Evolutionary conservation across 257 asterid genomes (phyloP).

Genomic region (Scutellaria barbata): DNA sequence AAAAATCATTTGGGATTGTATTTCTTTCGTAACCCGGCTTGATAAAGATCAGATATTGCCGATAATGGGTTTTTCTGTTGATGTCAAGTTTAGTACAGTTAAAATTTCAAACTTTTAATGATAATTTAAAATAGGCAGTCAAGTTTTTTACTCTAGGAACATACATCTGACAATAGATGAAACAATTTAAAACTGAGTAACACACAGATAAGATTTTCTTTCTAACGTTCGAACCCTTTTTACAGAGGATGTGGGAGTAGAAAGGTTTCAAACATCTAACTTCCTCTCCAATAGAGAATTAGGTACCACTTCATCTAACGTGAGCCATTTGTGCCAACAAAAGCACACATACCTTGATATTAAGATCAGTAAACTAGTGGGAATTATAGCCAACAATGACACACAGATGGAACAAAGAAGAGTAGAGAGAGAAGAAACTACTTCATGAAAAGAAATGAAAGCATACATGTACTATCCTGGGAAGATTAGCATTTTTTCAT

Average conservation of each 20-base stretch:
- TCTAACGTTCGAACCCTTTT: too few species aligned
- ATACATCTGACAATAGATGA: neutral
- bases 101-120: neutral
- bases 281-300: too few species aligned
- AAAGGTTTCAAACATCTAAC: too few species aligned
- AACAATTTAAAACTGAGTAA: too few species aligned
- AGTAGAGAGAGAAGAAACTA: conserved; percentile 6
- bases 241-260: too few species aligned
- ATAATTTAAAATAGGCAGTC: too few species aligned
- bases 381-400: conserved; percentile 32
- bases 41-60: neutral
- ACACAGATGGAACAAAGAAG: conserved; percentile 28
- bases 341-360: conserved; percentile 10
- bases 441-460: conserved; percentile 3
- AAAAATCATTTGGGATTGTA: neutral
- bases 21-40: neutral
- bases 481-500: conserved; percentile 29
- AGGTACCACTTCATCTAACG: too few species aligned
- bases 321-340: conserved; percentile 10
- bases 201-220: too few species aligned
- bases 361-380: conserved; percentile 22
- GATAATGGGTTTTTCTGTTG: neutral
- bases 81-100: neutral
- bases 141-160: neutral
- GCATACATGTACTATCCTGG: conserved; percentile 30